Evolutionary conservation across 345 rosid genomes (phyloP).

Genomic region (Ricinus communis): DNA sequence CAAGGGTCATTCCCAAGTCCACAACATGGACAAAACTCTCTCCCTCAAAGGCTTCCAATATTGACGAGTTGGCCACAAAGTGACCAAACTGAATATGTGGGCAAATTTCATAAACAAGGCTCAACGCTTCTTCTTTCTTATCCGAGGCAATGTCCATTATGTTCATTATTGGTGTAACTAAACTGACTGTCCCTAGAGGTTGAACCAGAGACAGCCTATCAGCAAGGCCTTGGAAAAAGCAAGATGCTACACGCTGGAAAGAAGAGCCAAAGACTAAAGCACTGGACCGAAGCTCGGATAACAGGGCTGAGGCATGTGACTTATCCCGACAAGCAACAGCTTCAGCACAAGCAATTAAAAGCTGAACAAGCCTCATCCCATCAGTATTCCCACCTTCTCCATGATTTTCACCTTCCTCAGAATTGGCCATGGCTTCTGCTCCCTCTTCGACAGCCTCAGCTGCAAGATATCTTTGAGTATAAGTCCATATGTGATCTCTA

Average conservation of each 20-base stretch:
- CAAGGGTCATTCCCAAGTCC: slow-evolving; percentile 69
- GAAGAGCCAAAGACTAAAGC: slow-evolving; percentile 59
- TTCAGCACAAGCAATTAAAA: slow-evolving; percentile 59
- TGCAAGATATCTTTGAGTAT: slow-evolving; percentile 37
- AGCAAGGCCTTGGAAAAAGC: slow-evolving; percentile 62
- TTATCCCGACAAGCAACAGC: slow-evolving; percentile 74
- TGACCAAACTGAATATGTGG: slow-evolving; percentile 62
- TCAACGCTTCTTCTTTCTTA: slow-evolving; percentile 54
- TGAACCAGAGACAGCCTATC: slow-evolving; percentile 50
- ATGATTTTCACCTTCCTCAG: slow-evolving; percentile 6
- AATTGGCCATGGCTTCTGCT: slow-evolving; percentile 23
- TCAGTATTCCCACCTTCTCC: slow-evolving; percentile 39
- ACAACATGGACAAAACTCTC: slow-evolving; percentile 63
- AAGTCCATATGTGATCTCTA: slow-evolving; percentile 50
- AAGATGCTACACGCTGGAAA: slow-evolving; percentile 67
- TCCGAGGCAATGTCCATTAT: slow-evolving; percentile 39
- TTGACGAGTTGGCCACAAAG: slow-evolving; percentile 49
- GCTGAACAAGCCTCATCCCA: slow-evolving; percentile 57
- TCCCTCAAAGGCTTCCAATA: slow-evolving; percentile 88
- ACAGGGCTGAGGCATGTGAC: slow-evolving; percentile 44
- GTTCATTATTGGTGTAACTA: slow-evolving; percentile 33
- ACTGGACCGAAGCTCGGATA: slow-evolving; percentile 49
- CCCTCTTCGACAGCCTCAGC: slow-evolving; percentile 55
- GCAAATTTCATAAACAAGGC: slow-evolving; percentile 58
- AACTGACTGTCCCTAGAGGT: slow-evolving; percentile 41